A percentile compares a stretch with the other conserved stretches of the same genome.
These are phyloP conservation scores for Pecoramyces ruminantium DNA, from an alignment of 192 early-diverging fungal genomes.

Conservation along the genomic window DNA sequence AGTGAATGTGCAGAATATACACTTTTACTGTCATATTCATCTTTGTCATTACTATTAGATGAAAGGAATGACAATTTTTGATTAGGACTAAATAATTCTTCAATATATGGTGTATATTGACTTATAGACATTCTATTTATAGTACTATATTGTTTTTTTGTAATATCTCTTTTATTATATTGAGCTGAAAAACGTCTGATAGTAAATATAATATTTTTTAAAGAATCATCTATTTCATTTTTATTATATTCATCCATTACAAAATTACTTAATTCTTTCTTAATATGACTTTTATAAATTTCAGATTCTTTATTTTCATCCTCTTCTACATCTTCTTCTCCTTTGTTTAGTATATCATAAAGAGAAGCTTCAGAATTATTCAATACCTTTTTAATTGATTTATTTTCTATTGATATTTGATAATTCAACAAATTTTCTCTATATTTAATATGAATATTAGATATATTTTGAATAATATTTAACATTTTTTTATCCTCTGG, in stretches of 20 bases:
- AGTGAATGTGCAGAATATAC: background rate
- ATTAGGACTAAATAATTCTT: background rate
- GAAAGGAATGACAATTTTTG: background rate
- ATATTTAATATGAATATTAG: background rate
- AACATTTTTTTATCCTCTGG: background rate
- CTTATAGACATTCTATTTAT: background rate
- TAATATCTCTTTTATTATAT: background rate
- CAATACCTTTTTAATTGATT: background rate
- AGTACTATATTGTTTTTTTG: background rate
- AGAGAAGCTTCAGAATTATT: background rate
- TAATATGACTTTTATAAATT: background rate
- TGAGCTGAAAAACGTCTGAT: background rate
- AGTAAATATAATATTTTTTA: background rate
- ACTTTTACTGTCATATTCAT: background rate
- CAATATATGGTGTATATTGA: background rate
- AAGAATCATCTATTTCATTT: background rate
- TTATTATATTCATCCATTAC: background rate
- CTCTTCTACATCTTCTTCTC: background rate
- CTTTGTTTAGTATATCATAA: background rate
- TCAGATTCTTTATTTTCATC: background rate
- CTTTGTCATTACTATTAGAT: too few relatives aligned
- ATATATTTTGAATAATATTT: background rate
- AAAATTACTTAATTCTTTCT: background rate
- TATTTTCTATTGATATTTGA: background rate
- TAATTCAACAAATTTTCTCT: background rate